phyloP scores from a whole-genome alignment of 2,329 filamentous ascomycete genomes.

The Endothia cerciana region DNA sequence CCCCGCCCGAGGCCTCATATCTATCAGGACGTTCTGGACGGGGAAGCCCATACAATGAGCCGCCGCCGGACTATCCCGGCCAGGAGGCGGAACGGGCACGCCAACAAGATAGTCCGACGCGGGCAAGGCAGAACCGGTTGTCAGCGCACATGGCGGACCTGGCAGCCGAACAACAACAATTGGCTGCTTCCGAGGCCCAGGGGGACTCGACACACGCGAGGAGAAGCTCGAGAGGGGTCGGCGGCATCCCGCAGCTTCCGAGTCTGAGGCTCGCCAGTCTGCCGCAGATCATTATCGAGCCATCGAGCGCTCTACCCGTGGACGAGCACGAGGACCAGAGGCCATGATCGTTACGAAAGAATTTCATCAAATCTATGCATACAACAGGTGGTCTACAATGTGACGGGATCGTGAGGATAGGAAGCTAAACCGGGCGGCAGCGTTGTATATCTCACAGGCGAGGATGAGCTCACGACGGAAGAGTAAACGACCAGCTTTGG shows the following conservation, averaged over 20 bases:
- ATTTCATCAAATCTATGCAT: too few species aligned
- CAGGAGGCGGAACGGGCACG: slow-evolving; percentile 28
- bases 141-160: slow-evolving; percentile 40
- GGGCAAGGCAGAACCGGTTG: slow-evolving; percentile 38
- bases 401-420: neutral
- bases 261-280: slow-evolving; percentile 54
- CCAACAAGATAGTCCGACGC: slow-evolving; percentile 27
- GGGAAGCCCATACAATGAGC: slow-evolving; percentile 49
- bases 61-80: slow-evolving; percentile 57
- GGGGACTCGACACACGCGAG: slow-evolving; percentile 23
- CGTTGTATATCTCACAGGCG: neutral
- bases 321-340: slow-evolving; percentile 25
- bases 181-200: neutral
- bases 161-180: slow-evolving; percentile 28
- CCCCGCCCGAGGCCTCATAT: slow-evolving; percentile 34
- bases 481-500: neutral
- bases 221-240: slow-evolving; percentile 41
- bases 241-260: slow-evolving; percentile 53
- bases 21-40: slow-evolving; percentile 38
- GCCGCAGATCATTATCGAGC: slow-evolving; percentile 63
- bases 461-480: neutral
- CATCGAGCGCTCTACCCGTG: slow-evolving; percentile 46
- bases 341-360: neutral
- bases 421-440: neutral
- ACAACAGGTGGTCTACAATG: neutral